phyloP scores from a whole-genome alignment of 2,329 filamentous ascomycete genomes.

The Venturia oleaginea region DNA sequence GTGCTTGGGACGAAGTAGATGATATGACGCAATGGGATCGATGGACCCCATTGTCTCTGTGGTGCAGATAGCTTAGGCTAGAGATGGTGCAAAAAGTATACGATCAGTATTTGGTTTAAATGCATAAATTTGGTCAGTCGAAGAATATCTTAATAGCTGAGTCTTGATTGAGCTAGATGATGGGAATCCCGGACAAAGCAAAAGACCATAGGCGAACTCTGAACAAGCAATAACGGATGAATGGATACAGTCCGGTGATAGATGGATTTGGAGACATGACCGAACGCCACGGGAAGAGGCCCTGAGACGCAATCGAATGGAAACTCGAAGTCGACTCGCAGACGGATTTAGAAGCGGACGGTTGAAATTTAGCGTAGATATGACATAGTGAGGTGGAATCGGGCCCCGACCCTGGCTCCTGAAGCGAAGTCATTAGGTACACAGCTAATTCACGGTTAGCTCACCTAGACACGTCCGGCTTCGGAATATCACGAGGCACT shows the following conservation, averaged over 20 bases:
- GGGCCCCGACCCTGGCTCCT: neutral
- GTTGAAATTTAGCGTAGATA: neutral
- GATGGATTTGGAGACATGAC: neutral
- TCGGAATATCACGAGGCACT: neutral
- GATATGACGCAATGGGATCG: conserved; percentile 21
- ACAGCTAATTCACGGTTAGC: neutral
- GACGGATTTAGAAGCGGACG: neutral
- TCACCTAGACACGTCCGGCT: neutral
- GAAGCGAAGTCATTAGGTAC: neutral
- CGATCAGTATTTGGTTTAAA: neutral
- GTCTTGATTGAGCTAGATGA: neutral
- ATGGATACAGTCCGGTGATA: neutral
- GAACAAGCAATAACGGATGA: neutral
- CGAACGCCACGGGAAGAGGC: neutral
- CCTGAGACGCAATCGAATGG: neutral
- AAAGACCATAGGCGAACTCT: neutral
- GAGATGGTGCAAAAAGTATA: neutral
- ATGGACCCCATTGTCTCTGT: conserved; percentile 14
- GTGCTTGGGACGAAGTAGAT: neutral
- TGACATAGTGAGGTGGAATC: neutral
- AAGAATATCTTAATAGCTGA: neutral
- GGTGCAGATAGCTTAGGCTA: neutral
- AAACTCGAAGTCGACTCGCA: neutral
- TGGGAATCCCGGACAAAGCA: neutral
- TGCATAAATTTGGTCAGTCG: too few species aligned